Evolutionary conservation across 371 early-diverging fungal species (phyloP), one percentile per base, ranked within the genome.

Genomic region (Blakeslea trispora): DNA sequence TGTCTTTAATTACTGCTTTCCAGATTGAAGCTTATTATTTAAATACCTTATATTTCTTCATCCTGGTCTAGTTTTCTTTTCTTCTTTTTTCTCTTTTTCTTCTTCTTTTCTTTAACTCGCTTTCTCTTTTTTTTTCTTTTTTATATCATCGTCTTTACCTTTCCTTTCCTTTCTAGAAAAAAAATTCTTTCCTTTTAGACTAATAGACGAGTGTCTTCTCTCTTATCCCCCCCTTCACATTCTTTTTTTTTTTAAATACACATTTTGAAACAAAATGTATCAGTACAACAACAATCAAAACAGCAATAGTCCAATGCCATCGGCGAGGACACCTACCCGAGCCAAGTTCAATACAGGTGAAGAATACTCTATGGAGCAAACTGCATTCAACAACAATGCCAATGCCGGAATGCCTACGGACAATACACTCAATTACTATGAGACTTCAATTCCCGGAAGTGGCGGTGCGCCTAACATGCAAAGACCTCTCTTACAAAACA

Each of bases 351-450:
- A 58, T 34, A 42, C 34, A 21, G 65, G 65, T 6, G 65, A 65
- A 31, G 65, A 65, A 40, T 65, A 59, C 34, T 48, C 60, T 10
- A 59, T 64, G 57, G 56, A 59, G 21, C 58, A 56, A 17, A 60
- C 53, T 24, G 47, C 61, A 6, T 65, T 46, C 21, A 55, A 49
- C n/a, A 39, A 44, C 11, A 56, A 42, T 15, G 21, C 35, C 17
- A 34, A 28, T 32, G 21, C 50, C 7, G 39, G 48, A 15, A 49
- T 21, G 22, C 47, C 42, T 23, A 23, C 42, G 19, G 53, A 65
- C 18, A 41, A 54, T 19, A 18, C 55, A 28, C 34, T 49, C 5
- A 49, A 49, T 8, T 65, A 59, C 24, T 59, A 65, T 34, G 65
- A 57, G 17, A 56, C 63, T 6, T 52, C 53, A 6, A 57, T 56